Base-by-base conservation (phyloP, 345 rosid genomes). In the Aquilaria malaccensis region DNA sequence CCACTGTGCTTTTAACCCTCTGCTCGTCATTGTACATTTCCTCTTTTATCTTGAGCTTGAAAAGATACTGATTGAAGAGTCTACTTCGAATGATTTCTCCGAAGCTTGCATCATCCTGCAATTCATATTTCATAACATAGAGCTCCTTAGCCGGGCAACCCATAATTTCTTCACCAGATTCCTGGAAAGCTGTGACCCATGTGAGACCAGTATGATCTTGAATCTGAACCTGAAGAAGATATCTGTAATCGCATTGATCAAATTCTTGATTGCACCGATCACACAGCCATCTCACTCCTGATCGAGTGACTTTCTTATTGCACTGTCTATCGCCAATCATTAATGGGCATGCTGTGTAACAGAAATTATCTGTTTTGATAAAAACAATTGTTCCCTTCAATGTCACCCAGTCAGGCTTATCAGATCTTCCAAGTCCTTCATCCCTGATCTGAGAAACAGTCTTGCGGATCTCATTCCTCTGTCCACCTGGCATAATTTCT, bases 381-480 rank as follows among this genome's bases (percentile, higher is more conserved):
- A 85, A 92, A 51, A 84, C 80, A 43, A 86, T 52, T 30, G 86
- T 78, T 45, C 82, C 96, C 77, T 72, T 85, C 54, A 87, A 79
- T 9, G 91, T 80, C 67, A 87, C 80, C 95, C 95, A 92, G 65
- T 92, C 98, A 31, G 98, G 91, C 76, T 81, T 83, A 66, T 83
- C 87, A 13, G 95, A 85, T 79, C 89, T 83, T 72, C 96, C 98
- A 33, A 88, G 95, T 58, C 92, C 96, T 81, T 86, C 96, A n/a
- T 68, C 74, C 80, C 78, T 92, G 81, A 88, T 86, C 77, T 92
- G 92, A 61, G 86, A 71, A 33, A 88, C 83, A 2, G 74, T 80
- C 78, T 86, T 91, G 4, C 88, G 76, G 46, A 78, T 73, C 70
- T 91, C 94, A 37, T 77, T 85, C 77, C 79, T 83, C 2, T 83